phyloP scores from a whole-genome alignment of 2,329 filamentous ascomycete species.

The Aspergillus sp. region DNA sequence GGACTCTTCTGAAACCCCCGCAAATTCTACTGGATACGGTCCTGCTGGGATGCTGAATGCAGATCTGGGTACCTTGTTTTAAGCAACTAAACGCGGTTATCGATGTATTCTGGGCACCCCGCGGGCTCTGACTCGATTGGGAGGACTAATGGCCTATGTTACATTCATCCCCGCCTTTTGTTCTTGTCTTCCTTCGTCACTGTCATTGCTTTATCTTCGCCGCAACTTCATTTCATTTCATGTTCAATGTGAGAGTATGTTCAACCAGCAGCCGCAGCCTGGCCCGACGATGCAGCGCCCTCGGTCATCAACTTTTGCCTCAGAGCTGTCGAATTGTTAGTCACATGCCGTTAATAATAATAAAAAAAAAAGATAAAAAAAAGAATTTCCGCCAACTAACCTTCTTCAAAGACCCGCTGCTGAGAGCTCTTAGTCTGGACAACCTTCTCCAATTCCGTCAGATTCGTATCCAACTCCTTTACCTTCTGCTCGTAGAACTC shows the following conservation, averaged over 20 bases:
- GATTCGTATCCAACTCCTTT: conserved; percentile 62
- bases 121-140: neutral
- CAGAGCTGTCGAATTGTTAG: conserved; percentile 42
- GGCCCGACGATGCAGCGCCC: conserved; percentile 36
- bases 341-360: neutral
- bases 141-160: conserved; percentile 1
- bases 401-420: conserved; percentile 83
- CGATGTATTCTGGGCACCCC: neutral
- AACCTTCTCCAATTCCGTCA: conserved; percentile 68
- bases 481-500: conserved; percentile 70
- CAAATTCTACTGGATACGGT: conserved; percentile 3
- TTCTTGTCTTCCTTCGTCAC: neutral
- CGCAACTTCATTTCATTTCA: neutral
- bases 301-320: conserved; percentile 53
- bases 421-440: conserved; percentile 78
- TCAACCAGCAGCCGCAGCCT: conserved; percentile 30
- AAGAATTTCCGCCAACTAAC: conserved; percentile 46
- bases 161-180: neutral
- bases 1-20: conserved; percentile 6
- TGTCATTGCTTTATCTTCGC: neutral
- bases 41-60: conserved; percentile 18
- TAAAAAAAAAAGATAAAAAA: neutral
- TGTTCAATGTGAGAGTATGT: neutral
- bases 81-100: neutral
- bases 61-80: conserved; percentile 33